Evolutionary conservation across 139 green algal genomes (phyloP).

Genomic region (Coelastrella sp.): DNA sequence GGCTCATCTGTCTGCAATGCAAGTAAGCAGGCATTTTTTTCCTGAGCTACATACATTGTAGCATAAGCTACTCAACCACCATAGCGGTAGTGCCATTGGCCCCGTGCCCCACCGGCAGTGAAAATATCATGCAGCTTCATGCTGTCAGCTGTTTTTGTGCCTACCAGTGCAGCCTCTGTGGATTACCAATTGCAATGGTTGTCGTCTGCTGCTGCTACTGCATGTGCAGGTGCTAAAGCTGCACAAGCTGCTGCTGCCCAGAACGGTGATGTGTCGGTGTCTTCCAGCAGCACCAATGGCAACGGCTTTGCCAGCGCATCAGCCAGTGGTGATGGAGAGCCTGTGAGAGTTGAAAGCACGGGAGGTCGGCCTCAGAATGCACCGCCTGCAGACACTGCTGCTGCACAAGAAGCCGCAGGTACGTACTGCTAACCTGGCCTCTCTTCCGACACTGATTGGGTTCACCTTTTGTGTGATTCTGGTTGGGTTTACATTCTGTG

Average conservation of each 20-base stretch:
- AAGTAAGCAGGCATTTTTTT: background rate
- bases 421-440: no score
- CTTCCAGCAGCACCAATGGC: background rate
- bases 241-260: background rate
- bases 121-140: no score
- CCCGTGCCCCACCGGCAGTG: no score
- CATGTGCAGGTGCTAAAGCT: slow-evolving; percentile 1
- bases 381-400: no score
- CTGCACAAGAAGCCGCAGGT: no score
- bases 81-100: background rate
- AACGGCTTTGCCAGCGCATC: background rate
- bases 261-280: background rate
- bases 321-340: background rate
- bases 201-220: background rate
- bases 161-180: background rate
- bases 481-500: no score
- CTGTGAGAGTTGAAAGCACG: background rate
- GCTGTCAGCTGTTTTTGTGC: background rate
- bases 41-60: no score
- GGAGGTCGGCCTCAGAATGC: background rate
- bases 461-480: no score
- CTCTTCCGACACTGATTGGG: no score
- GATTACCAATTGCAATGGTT: background rate
- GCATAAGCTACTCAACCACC: background rate
- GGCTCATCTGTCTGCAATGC: background rate